Evolutionary conservation across 2,329 filamentous ascomycete species (phyloP).

Genomic region (Trichoderma atroviride): DNA sequence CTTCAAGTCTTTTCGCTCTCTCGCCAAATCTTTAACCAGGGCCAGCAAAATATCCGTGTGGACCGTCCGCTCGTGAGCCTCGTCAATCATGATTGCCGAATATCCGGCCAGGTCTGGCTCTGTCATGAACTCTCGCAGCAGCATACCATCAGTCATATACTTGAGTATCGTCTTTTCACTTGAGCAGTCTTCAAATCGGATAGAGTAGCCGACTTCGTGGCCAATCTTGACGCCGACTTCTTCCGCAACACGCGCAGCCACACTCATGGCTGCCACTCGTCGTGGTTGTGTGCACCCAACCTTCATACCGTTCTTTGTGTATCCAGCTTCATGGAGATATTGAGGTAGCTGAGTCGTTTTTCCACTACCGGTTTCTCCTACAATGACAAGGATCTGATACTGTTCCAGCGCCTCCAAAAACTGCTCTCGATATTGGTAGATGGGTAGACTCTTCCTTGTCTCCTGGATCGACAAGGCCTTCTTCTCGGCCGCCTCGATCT

Average conservation of each 20-base stretch:
- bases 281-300: conserved; percentile 93
- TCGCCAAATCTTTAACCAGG: conserved; percentile 83
- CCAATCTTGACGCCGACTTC: conserved; percentile 90
- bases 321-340: conserved; percentile 89
- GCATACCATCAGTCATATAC: conserved; percentile 97
- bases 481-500: conserved; percentile 85
- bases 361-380: conserved; percentile 91
- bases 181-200: conserved; percentile 92
- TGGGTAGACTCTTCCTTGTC: conserved; percentile 84
- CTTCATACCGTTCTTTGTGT: conserved; percentile 80
- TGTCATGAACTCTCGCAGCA: conserved; percentile 85
- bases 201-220: conserved; percentile 89
- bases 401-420: conserved; percentile 85
- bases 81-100: conserved; percentile 91
- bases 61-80: conserved; percentile 92
- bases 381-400: conserved; percentile 86
- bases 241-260: conserved; percentile 92
- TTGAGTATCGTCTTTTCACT: conserved; percentile 90
- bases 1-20: conserved; percentile 82
- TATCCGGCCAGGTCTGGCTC: conserved; percentile 83
- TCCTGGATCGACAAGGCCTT: conserved; percentile 88
- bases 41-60: conserved; percentile 89
- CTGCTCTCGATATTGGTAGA: conserved; percentile 83
- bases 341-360: conserved; percentile 96
- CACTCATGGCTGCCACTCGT: conserved; percentile 95